phyloP scores from a whole-genome alignment of 2,329 filamentous ascomycete genomes.

The Colletotrichum limetticola region DNA sequence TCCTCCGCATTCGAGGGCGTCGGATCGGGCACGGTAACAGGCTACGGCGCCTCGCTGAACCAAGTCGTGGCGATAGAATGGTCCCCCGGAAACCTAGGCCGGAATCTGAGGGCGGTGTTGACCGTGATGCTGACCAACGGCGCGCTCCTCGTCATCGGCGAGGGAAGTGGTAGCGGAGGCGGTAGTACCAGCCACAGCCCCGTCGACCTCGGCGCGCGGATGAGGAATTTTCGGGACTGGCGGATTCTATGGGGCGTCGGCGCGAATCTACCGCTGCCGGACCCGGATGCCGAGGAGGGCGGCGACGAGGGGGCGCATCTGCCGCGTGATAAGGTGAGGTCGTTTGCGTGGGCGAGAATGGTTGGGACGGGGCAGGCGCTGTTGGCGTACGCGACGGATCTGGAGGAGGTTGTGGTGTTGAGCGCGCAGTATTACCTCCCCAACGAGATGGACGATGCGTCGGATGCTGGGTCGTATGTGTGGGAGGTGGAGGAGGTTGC shows the following conservation, averaged over 20 bases:
- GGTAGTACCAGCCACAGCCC: constrained; percentile 16
- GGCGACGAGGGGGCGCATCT: constrained; percentile 36
- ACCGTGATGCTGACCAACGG: constrained; percentile 62
- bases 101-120: constrained; percentile 63
- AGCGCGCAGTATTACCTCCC: constrained; percentile 53
- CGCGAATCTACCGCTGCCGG: constrained; percentile 60
- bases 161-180: constrained; percentile 41
- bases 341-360: constrained; percentile 64
- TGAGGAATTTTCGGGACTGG: constrained; percentile 60
- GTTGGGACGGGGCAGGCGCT: constrained; percentile 54
- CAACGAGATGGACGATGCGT: constrained; percentile 56
- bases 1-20: constrained; percentile 49
- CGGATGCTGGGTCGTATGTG: constrained; percentile 56
- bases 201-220: constrained; percentile 43
- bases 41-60: constrained; percentile 62
- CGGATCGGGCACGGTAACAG: constrained; percentile 57
- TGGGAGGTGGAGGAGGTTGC: constrained; percentile 64
- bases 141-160: constrained; percentile 61
- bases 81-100: constrained; percentile 69
- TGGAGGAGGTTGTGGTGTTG: constrained; percentile 61
- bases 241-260: constrained; percentile 67
- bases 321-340: constrained; percentile 49
- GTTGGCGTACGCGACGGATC: constrained; percentile 63
- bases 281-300: constrained; percentile 42
- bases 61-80: constrained; percentile 65